Conservation (phyloP, 768 basidiomycete species). For the Dioszegia hungarica region DNA sequence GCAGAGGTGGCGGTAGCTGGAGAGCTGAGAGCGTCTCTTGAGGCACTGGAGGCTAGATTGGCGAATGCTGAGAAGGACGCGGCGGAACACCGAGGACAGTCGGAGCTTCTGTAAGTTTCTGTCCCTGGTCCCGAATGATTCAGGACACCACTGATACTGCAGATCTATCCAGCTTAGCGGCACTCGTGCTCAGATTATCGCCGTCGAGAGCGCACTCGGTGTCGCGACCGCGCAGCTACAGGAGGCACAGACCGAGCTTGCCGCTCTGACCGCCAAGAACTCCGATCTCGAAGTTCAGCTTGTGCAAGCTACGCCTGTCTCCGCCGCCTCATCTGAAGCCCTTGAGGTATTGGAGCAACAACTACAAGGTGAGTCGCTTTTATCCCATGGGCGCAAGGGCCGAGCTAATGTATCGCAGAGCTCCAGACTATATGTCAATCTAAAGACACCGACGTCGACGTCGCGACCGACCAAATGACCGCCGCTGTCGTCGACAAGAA, state of each 20-base stretch:
- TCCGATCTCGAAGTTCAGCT: neutral
- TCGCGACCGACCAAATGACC: constrained; percentile 34
- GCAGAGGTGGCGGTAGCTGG: no score
- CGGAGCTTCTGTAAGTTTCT: no score
- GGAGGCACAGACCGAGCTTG: neutral
- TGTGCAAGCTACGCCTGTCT: neutral
- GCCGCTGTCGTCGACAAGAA: neutral
- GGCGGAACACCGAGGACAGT: no score
- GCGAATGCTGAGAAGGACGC: no score
- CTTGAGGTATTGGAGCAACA: neutral
- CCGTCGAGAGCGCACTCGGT: neutral
- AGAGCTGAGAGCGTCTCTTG: no score
- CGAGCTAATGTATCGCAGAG: constrained; percentile 13
- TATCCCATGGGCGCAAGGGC: neutral
- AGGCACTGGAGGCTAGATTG: no score
- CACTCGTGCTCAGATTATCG: neutral
- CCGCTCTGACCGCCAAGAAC: neutral
- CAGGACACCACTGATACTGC: no score
- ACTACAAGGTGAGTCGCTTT: neutral
- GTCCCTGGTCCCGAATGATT: no score
- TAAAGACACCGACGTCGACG: constrained; percentile 40
- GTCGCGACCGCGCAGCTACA: neutral
- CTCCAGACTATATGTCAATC: constrained; percentile 26
- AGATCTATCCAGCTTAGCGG: no score
- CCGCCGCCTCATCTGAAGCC: neutral